phyloP scores from a whole-genome alignment of 2,329 filamentous ascomycete genomes.

The Trichoderma atroviride region DNA sequence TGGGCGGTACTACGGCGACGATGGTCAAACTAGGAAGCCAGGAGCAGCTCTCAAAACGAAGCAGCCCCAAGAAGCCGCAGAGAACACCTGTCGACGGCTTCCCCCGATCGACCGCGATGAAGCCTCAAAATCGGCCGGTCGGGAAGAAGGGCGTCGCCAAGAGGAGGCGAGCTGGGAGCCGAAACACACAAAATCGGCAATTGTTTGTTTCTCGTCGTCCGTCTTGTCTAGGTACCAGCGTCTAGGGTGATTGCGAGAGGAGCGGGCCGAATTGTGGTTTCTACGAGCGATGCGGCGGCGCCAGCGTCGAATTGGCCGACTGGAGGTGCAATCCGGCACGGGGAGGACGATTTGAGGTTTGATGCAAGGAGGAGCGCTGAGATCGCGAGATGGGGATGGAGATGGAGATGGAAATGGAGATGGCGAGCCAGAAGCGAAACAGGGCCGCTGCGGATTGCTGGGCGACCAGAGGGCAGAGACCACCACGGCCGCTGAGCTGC shows the following conservation, averaged over 20 bases:
- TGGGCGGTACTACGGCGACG: background rate
- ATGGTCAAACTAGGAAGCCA: constrained; percentile 12
- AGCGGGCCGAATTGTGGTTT: background rate
- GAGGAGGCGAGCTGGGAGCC: background rate
- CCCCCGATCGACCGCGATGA: constrained; percentile 9
- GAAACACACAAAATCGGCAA: background rate
- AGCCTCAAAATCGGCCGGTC: background rate
- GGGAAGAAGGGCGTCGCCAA: background rate
- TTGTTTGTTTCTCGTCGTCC: background rate
- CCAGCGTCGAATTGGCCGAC: background rate
- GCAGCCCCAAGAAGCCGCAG: constrained; percentile 25
- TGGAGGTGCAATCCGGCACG: background rate
- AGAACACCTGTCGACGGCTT: constrained; percentile 18
- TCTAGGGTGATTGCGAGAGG: background rate
- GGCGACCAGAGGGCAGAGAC: background rate
- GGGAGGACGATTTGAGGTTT: background rate
- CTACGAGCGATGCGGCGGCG: too few relatives aligned
- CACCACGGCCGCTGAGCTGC: constrained; percentile 2
- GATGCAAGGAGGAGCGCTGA: background rate
- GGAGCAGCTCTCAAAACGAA: constrained; percentile 9
- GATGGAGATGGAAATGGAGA: background rate
- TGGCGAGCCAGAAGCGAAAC: background rate
- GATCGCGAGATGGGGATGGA: constrained; percentile 11
- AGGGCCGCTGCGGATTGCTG: background rate
- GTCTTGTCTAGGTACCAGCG: background rate